Conservation (phyloP, 768 basidiomycete genomes). For the Russula lepida region DNA sequence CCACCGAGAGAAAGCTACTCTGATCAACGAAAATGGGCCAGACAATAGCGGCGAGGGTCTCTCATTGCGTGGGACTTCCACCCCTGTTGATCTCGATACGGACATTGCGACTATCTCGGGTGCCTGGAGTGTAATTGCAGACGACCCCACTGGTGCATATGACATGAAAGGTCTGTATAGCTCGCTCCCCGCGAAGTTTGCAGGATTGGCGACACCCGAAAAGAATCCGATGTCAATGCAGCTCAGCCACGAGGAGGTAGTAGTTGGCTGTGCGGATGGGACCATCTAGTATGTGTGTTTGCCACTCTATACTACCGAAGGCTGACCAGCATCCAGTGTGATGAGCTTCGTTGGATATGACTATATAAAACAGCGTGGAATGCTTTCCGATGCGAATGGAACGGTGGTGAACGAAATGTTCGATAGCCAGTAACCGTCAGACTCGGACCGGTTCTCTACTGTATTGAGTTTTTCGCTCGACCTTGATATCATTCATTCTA, state of each 20-base stretch:
- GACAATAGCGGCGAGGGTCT: constrained; percentile 22
- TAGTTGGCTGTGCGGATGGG: constrained; percentile 85
- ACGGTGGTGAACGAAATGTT: neutral
- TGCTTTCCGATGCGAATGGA: constrained; percentile 1
- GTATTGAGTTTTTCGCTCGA: neutral
- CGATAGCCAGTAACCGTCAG: neutral
- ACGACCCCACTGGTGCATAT: constrained; percentile 27
- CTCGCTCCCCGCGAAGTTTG: constrained; percentile 56
- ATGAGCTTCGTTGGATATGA: constrained; percentile 56
- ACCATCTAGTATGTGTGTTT: constrained; percentile 69
- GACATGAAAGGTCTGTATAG: constrained; percentile 54
- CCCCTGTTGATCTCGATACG: constrained; percentile 53
- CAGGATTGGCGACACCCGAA: constrained; percentile 76
- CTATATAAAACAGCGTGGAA: constrained; percentile 34
- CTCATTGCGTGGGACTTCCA: constrained; percentile 19
- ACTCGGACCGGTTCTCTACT: too few species aligned
- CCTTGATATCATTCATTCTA: neutral
- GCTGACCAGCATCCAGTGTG: constrained; percentile 31
- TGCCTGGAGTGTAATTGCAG: constrained; percentile 65
- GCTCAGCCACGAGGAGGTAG: constrained; percentile 82
- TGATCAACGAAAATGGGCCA: constrained; percentile 22
- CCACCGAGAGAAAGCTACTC: constrained; percentile 49
- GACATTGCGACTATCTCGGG: constrained; percentile 62
- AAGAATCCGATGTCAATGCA: constrained; percentile 96
- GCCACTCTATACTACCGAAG: constrained; percentile 15